Percentiles rank a stretch among this genome's conserved stretches.
These are phyloP conservation scores for Pestalotiopsis fici DNA, from an alignment of 2,329 filamentous ascomycete genomes.

Conservation along the genomic window DNA sequence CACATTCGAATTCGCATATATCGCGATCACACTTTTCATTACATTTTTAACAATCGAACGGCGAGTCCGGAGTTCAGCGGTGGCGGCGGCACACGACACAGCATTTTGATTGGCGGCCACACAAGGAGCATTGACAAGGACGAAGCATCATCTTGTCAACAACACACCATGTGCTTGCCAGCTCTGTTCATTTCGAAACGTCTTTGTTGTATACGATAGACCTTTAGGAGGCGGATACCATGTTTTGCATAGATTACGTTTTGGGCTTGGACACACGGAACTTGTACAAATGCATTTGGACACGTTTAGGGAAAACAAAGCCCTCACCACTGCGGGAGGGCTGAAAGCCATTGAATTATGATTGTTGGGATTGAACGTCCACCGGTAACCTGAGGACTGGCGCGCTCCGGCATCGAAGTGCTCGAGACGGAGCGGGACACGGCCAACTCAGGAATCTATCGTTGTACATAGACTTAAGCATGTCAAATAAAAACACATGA, in stretches of 20 bases:
- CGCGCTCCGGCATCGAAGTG: conserved; percentile 34
- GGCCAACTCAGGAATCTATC: background rate
- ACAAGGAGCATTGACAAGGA: background rate
- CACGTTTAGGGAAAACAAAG: background rate
- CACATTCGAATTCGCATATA: background rate
- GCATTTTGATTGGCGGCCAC: background rate
- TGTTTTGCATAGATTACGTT: conserved; percentile 12
- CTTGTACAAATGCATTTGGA: conserved; percentile 2
- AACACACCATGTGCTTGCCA: background rate
- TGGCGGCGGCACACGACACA: conserved; percentile 2
- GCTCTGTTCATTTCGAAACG: background rate
- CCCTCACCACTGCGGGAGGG: background rate
- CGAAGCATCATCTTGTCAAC: background rate
- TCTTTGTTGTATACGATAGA: conserved; percentile 11
- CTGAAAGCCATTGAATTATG: conserved; percentile 2
- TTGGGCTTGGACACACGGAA: background rate
- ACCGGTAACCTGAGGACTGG: background rate
- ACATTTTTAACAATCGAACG: conserved; percentile 4
- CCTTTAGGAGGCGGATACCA: conserved; percentile 3
- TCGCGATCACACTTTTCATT: background rate
- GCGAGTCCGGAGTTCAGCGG: conserved; percentile 10
- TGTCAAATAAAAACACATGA: conserved; percentile 2
- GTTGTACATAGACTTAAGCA: conserved; percentile 5
- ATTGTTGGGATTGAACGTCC: conserved; percentile 6
- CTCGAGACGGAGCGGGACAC: conserved; percentile 30